Evolutionary conservation across 441 rosid genomes (phyloP), one percentile per base, ranked within the genome.

Genomic region (Francoa sonchifolia): DNA sequence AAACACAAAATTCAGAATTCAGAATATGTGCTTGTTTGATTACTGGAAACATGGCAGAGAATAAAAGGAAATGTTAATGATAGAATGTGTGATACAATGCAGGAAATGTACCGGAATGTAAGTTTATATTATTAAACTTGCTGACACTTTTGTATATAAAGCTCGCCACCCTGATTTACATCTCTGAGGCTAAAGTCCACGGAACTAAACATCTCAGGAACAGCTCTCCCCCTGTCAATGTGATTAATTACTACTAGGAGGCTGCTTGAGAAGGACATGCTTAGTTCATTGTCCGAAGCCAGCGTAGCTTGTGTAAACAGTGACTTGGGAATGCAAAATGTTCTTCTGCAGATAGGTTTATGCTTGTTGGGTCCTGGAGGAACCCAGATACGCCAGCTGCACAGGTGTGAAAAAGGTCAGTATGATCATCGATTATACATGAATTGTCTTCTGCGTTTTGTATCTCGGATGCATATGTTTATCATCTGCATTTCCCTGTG

Each of bases 291-390:
- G 30, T 80, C 99, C 1, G 93, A 90, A 52, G 86, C 99, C 14
- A 78, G 74, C 52, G 80, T 90, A 16, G 96, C 95, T 57, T 90
- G 99, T 60, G 68, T 90, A 43, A 90, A 90, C 35, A 70, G 79
- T 50, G 99, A 90, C 65, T 80, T 52, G 54, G 96, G 96, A 2
- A 86, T 86, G 96, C 96, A 86, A 68, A 86, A 90, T 63, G 96
- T 86, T 61, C 72, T 90, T 37, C 76, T 90, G 45, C 99, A 82
- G 72, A 86, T 90, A 82, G 98, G 96, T 25, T 77, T 90, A 50
- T 76, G 96, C 31, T 59, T 90, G 23, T 61, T 82, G 55, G 95
- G 93, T 37, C 82, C 95, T 6, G 88, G 85, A 28, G 96, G 96
- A 49, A 73, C 66, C 79, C 95, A 90, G 55, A 86, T 90, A 44